Evolutionary conservation across 495 filamentous ascomycete genomes (phyloP).

Genomic region (Aspergillus sparsus): DNA sequence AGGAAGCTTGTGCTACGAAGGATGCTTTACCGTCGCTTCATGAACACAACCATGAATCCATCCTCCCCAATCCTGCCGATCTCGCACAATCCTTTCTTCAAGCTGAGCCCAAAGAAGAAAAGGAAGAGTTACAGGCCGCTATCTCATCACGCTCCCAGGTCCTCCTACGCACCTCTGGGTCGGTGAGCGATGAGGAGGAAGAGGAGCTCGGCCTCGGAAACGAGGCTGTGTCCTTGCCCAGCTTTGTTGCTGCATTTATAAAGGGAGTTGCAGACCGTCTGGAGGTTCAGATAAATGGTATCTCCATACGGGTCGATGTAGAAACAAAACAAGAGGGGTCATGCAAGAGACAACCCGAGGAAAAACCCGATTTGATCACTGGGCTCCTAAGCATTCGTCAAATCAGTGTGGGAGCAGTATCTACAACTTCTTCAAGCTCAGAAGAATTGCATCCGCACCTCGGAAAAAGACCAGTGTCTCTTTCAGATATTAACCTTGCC

Average conservation of each 20-base stretch:
- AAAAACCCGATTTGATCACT: constrained; percentile 54
- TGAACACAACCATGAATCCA: constrained; percentile 26
- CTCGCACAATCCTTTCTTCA: constrained; percentile 86
- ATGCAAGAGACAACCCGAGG: constrained; percentile 41
- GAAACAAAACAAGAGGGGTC: constrained; percentile 49
- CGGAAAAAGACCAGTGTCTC: constrained; percentile 64
- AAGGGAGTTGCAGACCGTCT: constrained; percentile 81
- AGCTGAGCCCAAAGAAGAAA: constrained; percentile 74
- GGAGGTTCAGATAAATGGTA: constrained; percentile 67
- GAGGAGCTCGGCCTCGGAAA: constrained; percentile 69
- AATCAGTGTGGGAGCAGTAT: constrained; percentile 67
- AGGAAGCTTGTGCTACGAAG: constrained; percentile 27
- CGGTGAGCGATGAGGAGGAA: constrained; percentile 60
- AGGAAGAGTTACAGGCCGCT: constrained; percentile 73
- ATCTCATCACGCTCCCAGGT: constrained; percentile 63
- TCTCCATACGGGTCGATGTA: constrained; percentile 64
- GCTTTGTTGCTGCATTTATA: constrained; percentile 78
- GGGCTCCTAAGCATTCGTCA: constrained; percentile 66
- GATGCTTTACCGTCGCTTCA: constrained; percentile 13
- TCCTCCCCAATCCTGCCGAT: constrained; percentile 73
- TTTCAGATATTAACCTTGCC: constrained; percentile 62
- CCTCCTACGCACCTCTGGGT: constrained; percentile 47
- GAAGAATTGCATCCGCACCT: constrained; percentile 34
- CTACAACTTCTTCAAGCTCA: constrained; percentile 31
- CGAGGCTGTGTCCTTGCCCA: constrained; percentile 71